phyloP scores from a whole-genome alignment of 2,329 filamentous ascomycete species.

The Aspergillus proliferans region DNA sequence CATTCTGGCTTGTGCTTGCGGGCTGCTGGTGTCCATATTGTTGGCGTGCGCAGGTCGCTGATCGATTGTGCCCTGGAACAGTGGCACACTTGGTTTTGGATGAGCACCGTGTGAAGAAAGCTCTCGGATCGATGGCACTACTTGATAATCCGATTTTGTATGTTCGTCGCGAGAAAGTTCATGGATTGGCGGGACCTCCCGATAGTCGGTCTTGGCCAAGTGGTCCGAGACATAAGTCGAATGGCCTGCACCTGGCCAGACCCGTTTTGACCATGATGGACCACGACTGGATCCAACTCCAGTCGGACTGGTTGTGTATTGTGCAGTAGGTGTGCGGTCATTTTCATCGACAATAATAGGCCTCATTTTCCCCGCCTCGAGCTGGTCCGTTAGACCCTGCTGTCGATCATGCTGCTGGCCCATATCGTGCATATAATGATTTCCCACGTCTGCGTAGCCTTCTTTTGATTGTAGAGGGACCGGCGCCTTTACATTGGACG shows the following conservation, averaged over 20 bases:
- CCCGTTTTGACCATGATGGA: conserved; percentile 34
- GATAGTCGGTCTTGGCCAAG: conserved; percentile 33
- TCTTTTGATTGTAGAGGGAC: conserved; percentile 82
- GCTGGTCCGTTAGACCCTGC: conserved; percentile 25
- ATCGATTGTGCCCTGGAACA: conserved; percentile 32
- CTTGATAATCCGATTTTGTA: conserved; percentile 34
- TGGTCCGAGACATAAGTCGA: conserved; percentile 33
- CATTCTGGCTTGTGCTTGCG: conserved; percentile 39
- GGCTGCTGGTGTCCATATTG: conserved; percentile 34
- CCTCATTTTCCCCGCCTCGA: conserved; percentile 42
- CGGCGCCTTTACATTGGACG: conserved; percentile 60
- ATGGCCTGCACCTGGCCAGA: conserved; percentile 33
- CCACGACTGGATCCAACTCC: conserved; percentile 25
- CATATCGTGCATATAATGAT: conserved; percentile 34
- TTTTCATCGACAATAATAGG: conserved; percentile 44
- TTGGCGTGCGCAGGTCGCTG: conserved; percentile 31
- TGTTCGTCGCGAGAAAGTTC: conserved; percentile 33
- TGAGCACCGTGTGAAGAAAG: conserved; percentile 28
- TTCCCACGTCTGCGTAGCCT: conserved; percentile 38
- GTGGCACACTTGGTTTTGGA: conserved; percentile 29
- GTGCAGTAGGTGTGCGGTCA: conserved; percentile 26
- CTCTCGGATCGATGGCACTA: conserved; percentile 37
- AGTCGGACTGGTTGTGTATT: conserved; percentile 38
- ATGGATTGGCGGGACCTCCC: conserved; percentile 36
- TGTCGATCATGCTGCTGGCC: conserved; percentile 35